phyloP scores from a whole-genome alignment of 2,329 filamentous ascomycete species.

The Thelonectria blattea region DNA sequence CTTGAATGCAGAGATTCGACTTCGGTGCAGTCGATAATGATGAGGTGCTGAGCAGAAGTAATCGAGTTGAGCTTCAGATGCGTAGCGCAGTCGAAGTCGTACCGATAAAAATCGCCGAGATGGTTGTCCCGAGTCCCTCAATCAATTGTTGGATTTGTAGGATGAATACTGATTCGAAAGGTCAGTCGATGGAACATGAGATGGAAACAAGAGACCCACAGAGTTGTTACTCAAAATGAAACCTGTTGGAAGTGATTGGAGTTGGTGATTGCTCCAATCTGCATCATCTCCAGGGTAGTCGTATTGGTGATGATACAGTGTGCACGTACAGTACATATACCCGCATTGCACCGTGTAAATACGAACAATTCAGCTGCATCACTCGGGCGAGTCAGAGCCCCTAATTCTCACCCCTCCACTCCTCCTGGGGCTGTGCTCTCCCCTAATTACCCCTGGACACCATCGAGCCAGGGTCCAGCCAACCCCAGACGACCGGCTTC shows the following conservation, averaged over 20 bases:
- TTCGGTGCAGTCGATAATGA: conserved; percentile 8
- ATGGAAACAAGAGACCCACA: not conserved
- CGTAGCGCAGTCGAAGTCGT: not conserved
- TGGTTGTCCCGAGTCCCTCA: not conserved
- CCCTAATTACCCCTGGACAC: not conserved
- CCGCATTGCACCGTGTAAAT: not conserved
- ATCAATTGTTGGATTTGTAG: not conserved
- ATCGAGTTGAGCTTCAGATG: too few relatives aligned
- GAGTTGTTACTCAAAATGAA: not conserved
- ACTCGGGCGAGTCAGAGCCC: conserved; percentile 23
- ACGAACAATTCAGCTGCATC: not conserved
- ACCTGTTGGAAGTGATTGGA: not conserved
- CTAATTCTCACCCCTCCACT: conserved; percentile 15
- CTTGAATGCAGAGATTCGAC: conserved; percentile 35
- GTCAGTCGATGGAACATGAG: not conserved
- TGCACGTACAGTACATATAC: not conserved
- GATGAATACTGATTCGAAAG: not conserved
- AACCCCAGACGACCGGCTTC: conserved; percentile 13
- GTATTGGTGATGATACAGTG: not conserved
- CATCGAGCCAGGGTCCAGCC: conserved; percentile 4
- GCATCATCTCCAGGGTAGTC: not conserved
- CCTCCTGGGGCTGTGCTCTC: not conserved
- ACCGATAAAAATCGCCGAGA: too few relatives aligned
- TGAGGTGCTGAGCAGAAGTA: too few relatives aligned
- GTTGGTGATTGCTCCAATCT: not conserved